Percentiles rank a stretch among this genome's conserved stretches.
These are phyloP conservation scores for Brettanomyces anomalus DNA, from an alignment of 805 yeast genomes.

Conservation along the genomic window DNA sequence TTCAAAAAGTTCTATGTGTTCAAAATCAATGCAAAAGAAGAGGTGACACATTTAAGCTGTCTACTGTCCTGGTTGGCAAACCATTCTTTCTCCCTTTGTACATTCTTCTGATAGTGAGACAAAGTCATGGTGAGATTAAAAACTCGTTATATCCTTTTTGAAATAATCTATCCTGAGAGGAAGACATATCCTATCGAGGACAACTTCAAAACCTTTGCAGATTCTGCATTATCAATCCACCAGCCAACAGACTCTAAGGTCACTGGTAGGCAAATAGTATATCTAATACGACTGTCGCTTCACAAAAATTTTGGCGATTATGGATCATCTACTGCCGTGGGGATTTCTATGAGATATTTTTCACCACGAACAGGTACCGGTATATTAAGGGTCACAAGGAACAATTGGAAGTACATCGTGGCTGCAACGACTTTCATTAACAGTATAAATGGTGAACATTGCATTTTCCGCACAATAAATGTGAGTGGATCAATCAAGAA, in stretches of 20 bases:
- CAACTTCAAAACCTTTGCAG: background rate
- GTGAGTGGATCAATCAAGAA: conserved; percentile 85
- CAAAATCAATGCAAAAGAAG: too few relatives aligned
- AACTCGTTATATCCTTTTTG: conserved; percentile 77
- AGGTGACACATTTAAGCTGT: too few relatives aligned
- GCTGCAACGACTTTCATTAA: conserved; percentile 57
- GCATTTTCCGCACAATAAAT: conserved; percentile 53
- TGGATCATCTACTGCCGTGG: conserved; percentile 57
- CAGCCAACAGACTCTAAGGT: conserved; percentile 40
- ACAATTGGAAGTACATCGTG: conserved; percentile 49
- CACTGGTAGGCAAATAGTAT: conserved; percentile 40
- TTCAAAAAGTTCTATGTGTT: too few relatives aligned
- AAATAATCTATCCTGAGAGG: conserved; percentile 57
- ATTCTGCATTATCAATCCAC: conserved; percentile 39
- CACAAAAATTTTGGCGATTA: conserved; percentile 68
- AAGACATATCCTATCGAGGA: background rate
- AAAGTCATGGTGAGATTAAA: conserved; percentile 78
- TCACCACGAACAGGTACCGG: conserved; percentile 78
- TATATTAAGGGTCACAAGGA: conserved; percentile 67
- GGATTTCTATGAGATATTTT: conserved; percentile 57
- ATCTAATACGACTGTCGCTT: conserved; percentile 46
- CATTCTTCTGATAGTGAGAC: background rate
- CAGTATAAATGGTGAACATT: conserved; percentile 37
- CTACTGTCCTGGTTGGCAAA: too few relatives aligned
- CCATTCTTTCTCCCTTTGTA: too few relatives aligned